Evolutionary conservation across 1,284 basidiomycete species (phyloP), one percentile per base, ranked within the genome.

Genomic region (Leccinum fallax): DNA sequence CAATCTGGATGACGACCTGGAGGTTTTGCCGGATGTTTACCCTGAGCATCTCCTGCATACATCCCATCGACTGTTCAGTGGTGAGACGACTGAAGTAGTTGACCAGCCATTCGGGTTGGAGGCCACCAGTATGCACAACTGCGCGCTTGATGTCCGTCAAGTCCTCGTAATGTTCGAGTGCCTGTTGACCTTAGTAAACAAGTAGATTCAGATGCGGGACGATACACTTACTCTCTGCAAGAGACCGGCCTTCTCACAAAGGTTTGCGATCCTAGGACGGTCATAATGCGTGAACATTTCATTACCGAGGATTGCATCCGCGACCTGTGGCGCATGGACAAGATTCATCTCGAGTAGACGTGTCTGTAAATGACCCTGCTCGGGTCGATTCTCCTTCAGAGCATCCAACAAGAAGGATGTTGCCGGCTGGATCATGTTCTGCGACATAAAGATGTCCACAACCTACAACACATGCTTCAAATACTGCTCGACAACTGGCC

Each of bases 201-300:
- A 61, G 38, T 55, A 40, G 1, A 57, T 30, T 59, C 28, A 21
- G 2, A 55, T 11, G 54, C 16, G 46, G 30, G 48, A 58, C 53
- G 9, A 53, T 61, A 21, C 1, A 77, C 87, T 66, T 72, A 93
- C 92, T 65, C 96, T 84, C 79, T 99, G 97, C 73, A 98, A 78
- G 34, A 99, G 80, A 53, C 97, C 97, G 63, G 97, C 97, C 82
- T 98, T 98, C 82, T 99, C 97, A 72, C 96, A 98, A 56, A 99
- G 84, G 79, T 98, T 98, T 67, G 97, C 97, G 73, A 99, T 94
- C 65, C 97, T 87, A 3, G 97, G 95, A 43, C 93, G 88, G 77
- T 99, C 97, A 74, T 98, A 99, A 77, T 99, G 90, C 2, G 92
- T 87, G 79, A 99, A 98, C 94, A 99, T 98, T 72, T 98, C 94